Evolutionary conservation across 495 filamentous ascomycete genomes (phyloP), one percentile per base, ranked within the genome.

Genomic region (Cercophora newfieldiana): DNA sequence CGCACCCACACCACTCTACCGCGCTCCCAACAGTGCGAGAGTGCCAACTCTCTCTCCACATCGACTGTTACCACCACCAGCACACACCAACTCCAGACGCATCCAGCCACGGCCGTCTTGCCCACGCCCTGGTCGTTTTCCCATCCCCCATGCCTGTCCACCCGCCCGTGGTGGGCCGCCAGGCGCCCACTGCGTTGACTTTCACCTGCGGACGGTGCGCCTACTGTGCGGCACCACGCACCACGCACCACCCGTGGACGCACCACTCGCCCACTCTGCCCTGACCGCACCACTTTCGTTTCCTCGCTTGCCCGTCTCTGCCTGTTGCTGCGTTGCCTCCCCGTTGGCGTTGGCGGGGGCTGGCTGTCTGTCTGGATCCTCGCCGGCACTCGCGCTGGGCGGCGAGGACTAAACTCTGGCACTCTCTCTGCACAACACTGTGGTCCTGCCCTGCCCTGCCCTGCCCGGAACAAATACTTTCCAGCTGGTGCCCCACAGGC

Each of bases 391-490:
- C 55, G 26, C 55, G 3, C 55, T 30, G n/a, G 44, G 49, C 22
- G 24, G 44, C 28, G 59, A 26, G 21, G 25, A 25, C 47, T n/a
- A n/a, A n/a, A n/a, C n/a, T n/a, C n/a, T n/a, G n/a, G n/a, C n/a
- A n/a, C n/a, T n/a, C n/a, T n/a, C n/a, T 44, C 59, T 61, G 37
- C 37, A 44, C 37, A 44, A 44, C 37, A 44, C 37, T 44, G 37
- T 44, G 37, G 37, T 16, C 37, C 37, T 44, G 37, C n/a, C n/a
- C n/a, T n/a, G n/a, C n/a, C n/a, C n/a, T n/a, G n/a, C n/a, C 26
- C 57, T 30, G 59, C 59, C 25, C 44, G 59, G 59, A 50, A 62
- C 59, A 62, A 62, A 62, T 62, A 58, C 25, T 62, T 37, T 49
- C 49, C 61, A 55, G 49, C 21, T 26, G 61, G 28, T 33, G 49